phyloP scores from a whole-genome alignment of 345 rosid species.

The Hirschfeldia incana region DNA sequence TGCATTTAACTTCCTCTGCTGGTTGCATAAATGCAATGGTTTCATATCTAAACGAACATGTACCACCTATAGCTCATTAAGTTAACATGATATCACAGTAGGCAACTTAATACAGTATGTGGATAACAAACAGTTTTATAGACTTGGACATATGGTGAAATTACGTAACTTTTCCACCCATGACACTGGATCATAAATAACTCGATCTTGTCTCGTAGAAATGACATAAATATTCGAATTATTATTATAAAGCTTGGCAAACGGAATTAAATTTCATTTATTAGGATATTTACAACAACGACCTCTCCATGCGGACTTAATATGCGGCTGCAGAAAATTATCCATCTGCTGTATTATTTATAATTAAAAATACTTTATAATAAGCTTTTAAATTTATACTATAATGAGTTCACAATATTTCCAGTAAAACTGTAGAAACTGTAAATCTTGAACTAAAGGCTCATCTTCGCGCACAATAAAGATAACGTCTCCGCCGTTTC shows the following conservation, averaged over 20 bases:
- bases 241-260: slow-evolving; percentile 22
- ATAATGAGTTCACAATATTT: slow-evolving; percentile 7
- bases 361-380: neutral
- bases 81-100: neutral
- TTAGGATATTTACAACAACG: slow-evolving; percentile 33
- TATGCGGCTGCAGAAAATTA: slow-evolving; percentile 28
- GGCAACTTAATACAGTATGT: neutral
- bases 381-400: neutral
- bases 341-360: slow-evolving; percentile 4
- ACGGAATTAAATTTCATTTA: slow-evolving; percentile 36
- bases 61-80: neutral
- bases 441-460: slow-evolving; percentile 20
- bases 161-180: neutral
- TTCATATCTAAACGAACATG: slow-evolving; percentile 2
- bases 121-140: neutral
- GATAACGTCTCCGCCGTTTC: slow-evolving; percentile 28
- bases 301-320: slow-evolving; percentile 36
- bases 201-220: slow-evolving; percentile 14
- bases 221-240: slow-evolving; percentile 25
- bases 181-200: slow-evolving; percentile 21
- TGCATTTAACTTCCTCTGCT: neutral
- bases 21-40: slow-evolving; percentile 26
- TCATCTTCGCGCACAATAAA: slow-evolving; percentile 23
- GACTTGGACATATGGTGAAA: neutral
- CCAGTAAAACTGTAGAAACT: slow-evolving; percentile 35